Evolutionary conservation across 192 early-diverging fungal species (phyloP), one percentile per base, ranked within the genome.

Genomic region (Geranomyces michiganensis): DNA sequence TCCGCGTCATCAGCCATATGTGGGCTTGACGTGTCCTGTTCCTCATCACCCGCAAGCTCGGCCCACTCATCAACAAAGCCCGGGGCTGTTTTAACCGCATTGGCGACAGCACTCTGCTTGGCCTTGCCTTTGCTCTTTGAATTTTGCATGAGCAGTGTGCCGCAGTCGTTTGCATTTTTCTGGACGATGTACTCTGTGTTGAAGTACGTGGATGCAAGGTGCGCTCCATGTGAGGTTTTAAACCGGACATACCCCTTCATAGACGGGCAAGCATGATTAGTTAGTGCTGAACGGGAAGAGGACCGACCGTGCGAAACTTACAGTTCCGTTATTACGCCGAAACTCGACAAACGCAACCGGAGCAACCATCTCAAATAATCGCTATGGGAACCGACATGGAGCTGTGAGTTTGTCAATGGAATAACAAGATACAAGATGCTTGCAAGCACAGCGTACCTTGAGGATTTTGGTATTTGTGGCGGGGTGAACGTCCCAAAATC

Each of bases 341-440:
- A 68, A 56, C 30, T 80, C 79, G 15, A 80, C 51, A 55, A 60
- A 80, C 5, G 60, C 53, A 12, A 80, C 79, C 10, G 79, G 74
- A 5, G 75, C 74, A 53, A 80, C 47, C 44, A 77, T 60, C 31
- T 73, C 74, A 71, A 80, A 80, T 12, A 80, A 36, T 21, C 49
- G 59, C 77, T 77, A 45, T 30, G 0, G 43, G 29, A 22, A 3
- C 36, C 36, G 10, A 10, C 36, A 63, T 14, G 53, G 51, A 62
- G 0, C 56, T 26, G 26, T 68, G 13, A 47, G 19, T 47, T 14
- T 47, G 19, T 10, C 12, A 47, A n/a, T 58, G 32, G 0, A 27
- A 51, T 13, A 17, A 46, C 26, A 30, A n/a, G 9, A 44, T 21
- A 44, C n/a, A 33, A 26, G 49, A 60, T 62, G 13, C 4, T 33